phyloP scores from a whole-genome alignment of 257 asterid genomes.

The Nicotiana paniculata region DNA sequence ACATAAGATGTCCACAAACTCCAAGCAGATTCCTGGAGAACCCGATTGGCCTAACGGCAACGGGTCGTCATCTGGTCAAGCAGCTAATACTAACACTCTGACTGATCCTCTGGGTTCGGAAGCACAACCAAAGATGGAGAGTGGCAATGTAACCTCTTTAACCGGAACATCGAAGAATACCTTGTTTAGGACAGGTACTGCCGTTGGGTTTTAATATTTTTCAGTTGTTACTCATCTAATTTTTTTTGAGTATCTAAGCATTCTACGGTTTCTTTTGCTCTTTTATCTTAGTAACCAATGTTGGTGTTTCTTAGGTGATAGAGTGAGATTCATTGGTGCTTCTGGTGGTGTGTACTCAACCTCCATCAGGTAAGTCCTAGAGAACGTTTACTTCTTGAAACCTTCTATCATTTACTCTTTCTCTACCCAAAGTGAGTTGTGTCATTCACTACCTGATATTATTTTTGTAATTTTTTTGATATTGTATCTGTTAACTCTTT shows the following conservation, averaged over 20 bases:
- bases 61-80: conserved; percentile 45
- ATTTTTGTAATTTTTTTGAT: not conserved
- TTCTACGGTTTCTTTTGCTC: not conserved
- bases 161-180: conserved; percentile 42
- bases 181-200: conserved; percentile 41
- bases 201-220: not conserved
- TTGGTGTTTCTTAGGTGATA: conserved; percentile 53
- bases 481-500: not conserved
- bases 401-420: not conserved
- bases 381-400: not conserved
- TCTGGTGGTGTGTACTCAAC: conserved; percentile 46
- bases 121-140: conserved; percentile 42
- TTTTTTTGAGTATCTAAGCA: not conserved
- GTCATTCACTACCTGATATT: not conserved
- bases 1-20: conserved; percentile 38
- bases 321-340: conserved; percentile 69
- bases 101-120: conserved; percentile 35
- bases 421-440: not conserved
- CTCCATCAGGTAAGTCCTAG: conserved; percentile 13
- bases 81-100: conserved; percentile 27
- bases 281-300: conserved; percentile 11
- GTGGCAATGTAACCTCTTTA: conserved; percentile 33
- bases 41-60: conserved; percentile 45
- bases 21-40: conserved; percentile 43
- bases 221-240: not conserved